Evolutionary conservation across 306 rosid species (phyloP).

Genomic region (Cucumis hystrix): DNA sequence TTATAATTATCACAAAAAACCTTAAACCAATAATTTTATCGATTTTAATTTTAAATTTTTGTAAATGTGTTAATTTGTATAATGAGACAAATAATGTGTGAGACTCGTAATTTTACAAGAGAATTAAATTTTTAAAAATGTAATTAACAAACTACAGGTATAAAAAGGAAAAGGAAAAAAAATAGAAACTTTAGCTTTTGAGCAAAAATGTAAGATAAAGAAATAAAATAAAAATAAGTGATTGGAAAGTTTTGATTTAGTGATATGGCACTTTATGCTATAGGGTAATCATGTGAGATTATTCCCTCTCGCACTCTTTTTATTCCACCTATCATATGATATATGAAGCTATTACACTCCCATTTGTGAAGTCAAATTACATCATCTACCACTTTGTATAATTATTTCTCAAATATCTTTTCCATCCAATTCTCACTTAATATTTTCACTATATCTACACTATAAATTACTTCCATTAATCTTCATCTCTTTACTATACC

Average conservation of each 20-base stretch:
- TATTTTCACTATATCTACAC: not conserved
- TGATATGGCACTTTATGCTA: not conserved
- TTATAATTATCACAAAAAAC: no score
- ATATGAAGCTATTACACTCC: not conserved
- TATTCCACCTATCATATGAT: not conserved
- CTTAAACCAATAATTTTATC: no score
- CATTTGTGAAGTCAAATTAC: not conserved
- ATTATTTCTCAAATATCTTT: not conserved
- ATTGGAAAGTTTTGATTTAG: not conserved
- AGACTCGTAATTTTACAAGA: no score
- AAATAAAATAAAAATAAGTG: not conserved
- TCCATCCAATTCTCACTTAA: not conserved
- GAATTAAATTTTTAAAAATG: no score
- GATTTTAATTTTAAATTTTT: no score
- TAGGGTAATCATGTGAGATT: constrained; percentile 1
- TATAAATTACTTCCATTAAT: not conserved
- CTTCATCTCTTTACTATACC: no score
- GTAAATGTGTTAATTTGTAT: no score
- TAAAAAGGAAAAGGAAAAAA: no score
- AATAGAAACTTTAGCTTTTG: not conserved
- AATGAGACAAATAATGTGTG: no score
- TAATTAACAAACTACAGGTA: no score
- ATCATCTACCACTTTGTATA: not conserved
- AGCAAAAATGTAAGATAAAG: not conserved
- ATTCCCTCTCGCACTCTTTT: not conserved